Evolutionary conservation across 2,329 filamentous ascomycete genomes (phyloP), one percentile per base, ranked within the genome.

Genomic region (Cladophialophora exuberans): DNA sequence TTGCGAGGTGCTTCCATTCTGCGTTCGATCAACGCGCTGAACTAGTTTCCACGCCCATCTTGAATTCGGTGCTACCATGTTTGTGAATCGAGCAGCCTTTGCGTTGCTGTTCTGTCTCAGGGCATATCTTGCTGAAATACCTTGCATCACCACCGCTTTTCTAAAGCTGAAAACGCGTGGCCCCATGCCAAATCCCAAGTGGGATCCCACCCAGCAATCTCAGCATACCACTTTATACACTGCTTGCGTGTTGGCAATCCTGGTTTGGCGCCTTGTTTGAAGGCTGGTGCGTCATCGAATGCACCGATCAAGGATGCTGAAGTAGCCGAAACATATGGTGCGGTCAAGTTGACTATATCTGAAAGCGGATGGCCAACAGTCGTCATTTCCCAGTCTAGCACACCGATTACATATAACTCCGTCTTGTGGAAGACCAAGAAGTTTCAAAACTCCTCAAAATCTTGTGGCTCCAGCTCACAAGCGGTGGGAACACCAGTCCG

Each of bases 371-470:
- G 93, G 17, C 94, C 93, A 52, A 97, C 86, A 0, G 93, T 97
- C 31, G 90, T 90, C 90, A 97, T 96, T 76, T 97, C 94, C 93
- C 93, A 97, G 74, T 97, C 93, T 4, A 97, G 75, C 50, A 97
- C 90, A 3, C 93, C 93, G 72, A 97, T 91, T 6, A 97, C 91
- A 49, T 85, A 79, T 4, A 92, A 84, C 70, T 93, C 87, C 0
- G 88, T 92, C 73, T 88, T 88, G 76, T 96, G 90, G 71, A 95
- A 97, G 39, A 93, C 84, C 61, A 92, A n/a, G n/a, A n/a, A n/a
- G n/a, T n/a, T n/a, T n/a, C n/a, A n/a, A n/a, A n/a, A n/a, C n/a
- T n/a, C n/a, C n/a, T n/a, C n/a, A n/a, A n/a, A n/a, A n/a, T n/a
- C n/a, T n/a, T n/a, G n/a, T n/a, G n/a, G n/a, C n/a, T n/a, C n/a